These are phyloP conservation scores for Syncephalastrum racemosum DNA, from an alignment of 371 early-diverging fungal species.

Conservation along the genomic window DNA sequence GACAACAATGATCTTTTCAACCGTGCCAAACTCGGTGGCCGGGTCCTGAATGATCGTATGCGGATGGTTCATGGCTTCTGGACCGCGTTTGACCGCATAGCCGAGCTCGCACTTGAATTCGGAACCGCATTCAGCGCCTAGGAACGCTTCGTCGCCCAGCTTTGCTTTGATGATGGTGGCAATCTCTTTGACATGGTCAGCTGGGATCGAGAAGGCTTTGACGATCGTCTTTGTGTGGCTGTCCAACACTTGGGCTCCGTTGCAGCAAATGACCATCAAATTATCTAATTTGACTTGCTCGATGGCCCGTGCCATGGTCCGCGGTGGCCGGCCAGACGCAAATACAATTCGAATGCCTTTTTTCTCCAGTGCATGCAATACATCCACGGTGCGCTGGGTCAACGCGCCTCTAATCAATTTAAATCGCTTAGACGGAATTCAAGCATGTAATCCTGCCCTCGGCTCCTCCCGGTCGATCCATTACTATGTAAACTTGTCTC, in stretches of 20 bases:
- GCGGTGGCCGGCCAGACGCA: constrained; percentile 42
- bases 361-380: constrained; percentile 30
- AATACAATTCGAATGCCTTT: constrained; percentile 32
- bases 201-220: constrained; percentile 31
- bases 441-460: too few relatives aligned
- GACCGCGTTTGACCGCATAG: constrained; percentile 20
- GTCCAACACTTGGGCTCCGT: constrained; percentile 41
- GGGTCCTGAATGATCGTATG: constrained; percentile 21
- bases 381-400: constrained; percentile 26
- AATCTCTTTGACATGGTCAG: constrained; percentile 23
- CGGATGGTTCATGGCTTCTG: constrained; percentile 21
- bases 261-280: constrained; percentile 34
- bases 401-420: constrained; percentile 16
- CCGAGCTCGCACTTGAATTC: constrained; percentile 35
- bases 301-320: constrained; percentile 33
- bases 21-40: constrained; percentile 22
- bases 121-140: constrained; percentile 35
- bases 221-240: constrained; percentile 25
- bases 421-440: too few relatives aligned
- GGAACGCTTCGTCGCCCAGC: constrained; percentile 26
- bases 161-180: constrained; percentile 23
- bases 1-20: constrained; percentile 40
- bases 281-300: constrained; percentile 28
- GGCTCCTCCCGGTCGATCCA: too few relatives aligned
- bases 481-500: too few relatives aligned